phyloP scores from a whole-genome alignment of 2,329 filamentous ascomycete genomes.

The Cryphonectria carpinicola region DNA sequence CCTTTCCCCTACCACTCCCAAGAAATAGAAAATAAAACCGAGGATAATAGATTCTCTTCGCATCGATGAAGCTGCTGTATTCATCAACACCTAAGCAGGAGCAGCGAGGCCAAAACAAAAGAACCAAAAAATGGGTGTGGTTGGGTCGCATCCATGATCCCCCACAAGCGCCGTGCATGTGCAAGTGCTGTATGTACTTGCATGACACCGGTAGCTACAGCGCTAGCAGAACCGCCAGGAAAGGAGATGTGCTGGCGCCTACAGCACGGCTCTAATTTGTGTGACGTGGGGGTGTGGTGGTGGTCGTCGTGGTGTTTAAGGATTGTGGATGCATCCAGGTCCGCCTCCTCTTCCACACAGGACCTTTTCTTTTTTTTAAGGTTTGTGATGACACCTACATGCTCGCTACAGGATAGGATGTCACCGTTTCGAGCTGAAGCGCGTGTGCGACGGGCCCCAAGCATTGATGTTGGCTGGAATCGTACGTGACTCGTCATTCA shows the following conservation, averaged over 20 bases:
- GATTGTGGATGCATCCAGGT: background rate
- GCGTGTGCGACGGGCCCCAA: slow-evolving; percentile 11
- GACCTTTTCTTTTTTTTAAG: background rate
- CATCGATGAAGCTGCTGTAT: no score
- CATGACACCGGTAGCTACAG: background rate
- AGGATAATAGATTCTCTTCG: background rate
- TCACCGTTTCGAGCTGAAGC: slow-evolving; percentile 5
- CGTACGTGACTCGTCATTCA: background rate
- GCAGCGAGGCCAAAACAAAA: no score
- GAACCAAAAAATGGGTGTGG: background rate
- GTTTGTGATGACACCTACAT: background rate
- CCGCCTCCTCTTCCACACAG: background rate
- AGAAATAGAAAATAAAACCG: no score
- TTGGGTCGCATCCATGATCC: background rate
- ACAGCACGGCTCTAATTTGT: slow-evolving; percentile 26
- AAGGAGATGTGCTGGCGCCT: slow-evolving; percentile 15
- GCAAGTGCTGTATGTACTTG: background rate
- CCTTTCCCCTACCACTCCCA: no score
- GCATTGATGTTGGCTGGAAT: background rate
- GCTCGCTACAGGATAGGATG: slow-evolving; percentile 7
- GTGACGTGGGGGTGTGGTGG: background rate
- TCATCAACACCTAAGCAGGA: background rate
- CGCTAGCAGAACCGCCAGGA: background rate
- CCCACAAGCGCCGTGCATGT: background rate
- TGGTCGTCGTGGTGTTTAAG: background rate